Conservation (phyloP, 2,329 filamentous ascomycete species). For the Diaporthe capsici region DNA sequence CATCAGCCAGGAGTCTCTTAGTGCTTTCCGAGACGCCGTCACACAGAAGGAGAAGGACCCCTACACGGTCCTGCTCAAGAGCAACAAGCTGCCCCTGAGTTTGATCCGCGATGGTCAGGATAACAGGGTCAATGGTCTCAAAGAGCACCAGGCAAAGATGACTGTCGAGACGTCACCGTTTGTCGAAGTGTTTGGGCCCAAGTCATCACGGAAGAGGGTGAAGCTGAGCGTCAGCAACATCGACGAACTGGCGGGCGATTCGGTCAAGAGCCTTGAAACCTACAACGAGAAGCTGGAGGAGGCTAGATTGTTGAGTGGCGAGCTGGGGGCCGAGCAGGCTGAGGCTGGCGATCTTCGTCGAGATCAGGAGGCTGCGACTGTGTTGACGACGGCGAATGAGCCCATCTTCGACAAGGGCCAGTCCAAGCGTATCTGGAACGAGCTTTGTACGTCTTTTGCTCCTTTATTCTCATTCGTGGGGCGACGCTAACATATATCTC, state of each 20-base stretch:
- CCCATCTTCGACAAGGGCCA: conserved; percentile 96
- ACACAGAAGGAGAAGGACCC: conserved; percentile 91
- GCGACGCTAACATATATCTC: conserved; percentile 37
- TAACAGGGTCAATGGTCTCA: conserved; percentile 78
- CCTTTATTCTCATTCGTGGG: background rate
- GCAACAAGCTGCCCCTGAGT: conserved; percentile 97
- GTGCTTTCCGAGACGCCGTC: conserved; percentile 91
- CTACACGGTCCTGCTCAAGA: conserved; percentile 94
- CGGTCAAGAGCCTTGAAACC: conserved; percentile 82
- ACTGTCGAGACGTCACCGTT: conserved; percentile 90
- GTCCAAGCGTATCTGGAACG: conserved; percentile 97
- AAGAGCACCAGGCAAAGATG: conserved; percentile 93
- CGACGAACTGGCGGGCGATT: conserved; percentile 84
- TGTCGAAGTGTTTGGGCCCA: conserved; percentile 90
- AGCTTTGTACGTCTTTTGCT: conserved; percentile 68
- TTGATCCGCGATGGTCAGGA: conserved; percentile 85
- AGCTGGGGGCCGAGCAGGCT: conserved; percentile 69
- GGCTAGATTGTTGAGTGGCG: conserved; percentile 81
- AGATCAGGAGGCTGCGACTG: conserved; percentile 56
- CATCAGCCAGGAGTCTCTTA: conserved; percentile 86
- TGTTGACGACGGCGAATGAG: conserved; percentile 77
- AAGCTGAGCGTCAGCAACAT: conserved; percentile 89
- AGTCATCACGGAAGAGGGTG: conserved; percentile 91
- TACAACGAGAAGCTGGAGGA: conserved; percentile 88
- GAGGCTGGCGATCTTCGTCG: conserved; percentile 56